Evolutionary conservation across 352 stramenopile species (phyloP).

Genomic region (Pythium aquatile): DNA sequence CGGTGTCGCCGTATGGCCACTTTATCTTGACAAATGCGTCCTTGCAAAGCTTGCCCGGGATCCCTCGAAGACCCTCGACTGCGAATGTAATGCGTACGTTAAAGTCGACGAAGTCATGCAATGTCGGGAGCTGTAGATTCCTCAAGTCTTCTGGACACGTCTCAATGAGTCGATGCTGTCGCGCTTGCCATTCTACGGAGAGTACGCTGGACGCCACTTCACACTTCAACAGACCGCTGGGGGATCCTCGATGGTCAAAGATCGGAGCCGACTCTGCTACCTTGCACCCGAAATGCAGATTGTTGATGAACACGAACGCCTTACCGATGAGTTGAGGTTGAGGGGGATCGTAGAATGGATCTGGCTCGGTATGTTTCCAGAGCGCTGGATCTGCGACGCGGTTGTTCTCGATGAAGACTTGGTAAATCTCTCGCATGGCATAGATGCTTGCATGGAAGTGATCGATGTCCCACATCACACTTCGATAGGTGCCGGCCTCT

Average conservation of each 20-base stretch:
- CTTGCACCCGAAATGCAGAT: constrained; percentile 62
- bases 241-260: constrained; percentile 44
- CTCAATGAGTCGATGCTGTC: constrained; percentile 60
- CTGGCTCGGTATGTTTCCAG: constrained; percentile 29
- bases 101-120: constrained; percentile 44
- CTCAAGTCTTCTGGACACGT: constrained; percentile 43
- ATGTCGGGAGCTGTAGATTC: constrained; percentile 39
- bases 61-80: constrained; percentile 50
- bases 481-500: constrained; percentile 69
- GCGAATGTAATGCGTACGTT: constrained; percentile 58
- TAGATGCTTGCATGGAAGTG: constrained; percentile 80
- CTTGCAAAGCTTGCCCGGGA: constrained; percentile 76
- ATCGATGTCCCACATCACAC: constrained; percentile 76
- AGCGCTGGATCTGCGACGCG: constrained; percentile 33
- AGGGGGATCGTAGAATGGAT: constrained; percentile 81
- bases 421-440: constrained; percentile 88
- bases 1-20: constrained; percentile 35
- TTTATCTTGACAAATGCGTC: constrained; percentile 57
- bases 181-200: constrained; percentile 75
- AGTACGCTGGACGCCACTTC: constrained; percentile 64
- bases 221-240: constrained; percentile 46
- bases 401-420: constrained; percentile 78
- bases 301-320: constrained; percentile 63
- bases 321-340: constrained; percentile 72
- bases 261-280: constrained; percentile 56